These are phyloP conservation scores for Vanrija sp. DNA, from an alignment of 1,284 basidiomycete genomes.

Conservation along the genomic window DNA sequence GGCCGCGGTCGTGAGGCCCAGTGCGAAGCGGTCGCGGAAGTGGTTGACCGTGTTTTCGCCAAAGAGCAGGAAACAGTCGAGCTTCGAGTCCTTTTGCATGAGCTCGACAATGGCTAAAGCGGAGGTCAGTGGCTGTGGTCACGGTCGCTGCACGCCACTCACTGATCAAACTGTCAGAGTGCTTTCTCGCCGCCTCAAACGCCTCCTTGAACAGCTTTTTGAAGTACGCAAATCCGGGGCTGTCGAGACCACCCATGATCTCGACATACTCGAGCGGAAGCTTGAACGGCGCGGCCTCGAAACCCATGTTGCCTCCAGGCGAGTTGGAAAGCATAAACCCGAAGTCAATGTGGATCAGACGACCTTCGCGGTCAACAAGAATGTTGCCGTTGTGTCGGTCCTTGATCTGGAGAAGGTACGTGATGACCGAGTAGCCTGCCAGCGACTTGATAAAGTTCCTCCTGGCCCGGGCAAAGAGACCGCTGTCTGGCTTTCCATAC, in stretches of 20 bases:
- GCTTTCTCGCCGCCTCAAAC: slow-evolving; percentile 90
- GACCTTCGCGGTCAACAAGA: slow-evolving; percentile 88
- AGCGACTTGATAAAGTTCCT: slow-evolving; percentile 91
- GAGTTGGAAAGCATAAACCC: slow-evolving; percentile 98
- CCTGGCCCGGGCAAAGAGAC: slow-evolving; percentile 78
- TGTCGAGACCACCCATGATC: slow-evolving; percentile 83
- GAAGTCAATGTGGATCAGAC: slow-evolving; percentile 83
- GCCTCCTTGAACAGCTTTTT: slow-evolving; percentile 83
- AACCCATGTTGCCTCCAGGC: slow-evolving; percentile 88
- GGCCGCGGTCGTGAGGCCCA: slow-evolving; percentile 78
- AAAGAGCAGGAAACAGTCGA: slow-evolving; percentile 87
- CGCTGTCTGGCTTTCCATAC: slow-evolving; percentile 82
- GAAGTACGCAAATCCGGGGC: slow-evolving; percentile 78
- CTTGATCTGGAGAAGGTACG: slow-evolving; percentile 95
- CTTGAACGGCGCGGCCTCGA: slow-evolving; percentile 99
- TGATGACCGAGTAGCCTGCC: slow-evolving; percentile 91
- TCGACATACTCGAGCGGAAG: slow-evolving; percentile 91
- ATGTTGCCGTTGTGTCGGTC: slow-evolving; percentile 99
- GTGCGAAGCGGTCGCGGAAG: slow-evolving; percentile 90
- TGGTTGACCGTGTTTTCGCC: slow-evolving; percentile 85
- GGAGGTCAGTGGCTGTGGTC: not conserved
- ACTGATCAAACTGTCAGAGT: slow-evolving; percentile 96
- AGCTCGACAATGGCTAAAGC: slow-evolving; percentile 78
- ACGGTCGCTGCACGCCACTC: slow-evolving; percentile 42
- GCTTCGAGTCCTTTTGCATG: slow-evolving; percentile 92